These are phyloP conservation scores for Phlebiopsis gigantea DNA, from an alignment of 768 basidiomycete species.

Conservation along the genomic window DNA sequence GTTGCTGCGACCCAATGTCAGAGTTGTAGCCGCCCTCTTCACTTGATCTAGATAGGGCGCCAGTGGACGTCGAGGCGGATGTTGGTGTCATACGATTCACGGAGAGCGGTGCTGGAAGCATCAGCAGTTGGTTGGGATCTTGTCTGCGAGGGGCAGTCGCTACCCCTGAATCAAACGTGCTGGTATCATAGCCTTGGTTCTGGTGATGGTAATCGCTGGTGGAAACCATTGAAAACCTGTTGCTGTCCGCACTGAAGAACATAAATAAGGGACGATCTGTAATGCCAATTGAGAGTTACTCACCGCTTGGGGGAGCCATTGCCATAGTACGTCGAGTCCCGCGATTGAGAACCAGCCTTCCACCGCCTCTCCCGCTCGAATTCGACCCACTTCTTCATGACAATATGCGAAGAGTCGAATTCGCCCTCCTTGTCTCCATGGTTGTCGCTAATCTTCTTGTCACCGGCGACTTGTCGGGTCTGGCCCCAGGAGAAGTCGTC, in stretches of 20 bases:
- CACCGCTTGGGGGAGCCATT: conserved; percentile 50
- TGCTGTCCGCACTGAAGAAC: conserved; percentile 26
- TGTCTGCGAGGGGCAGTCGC: conserved; percentile 44
- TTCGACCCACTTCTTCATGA: conserved; percentile 99
- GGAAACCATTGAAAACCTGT: conserved; percentile 75
- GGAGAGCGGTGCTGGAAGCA: conserved; percentile 71
- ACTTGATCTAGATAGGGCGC: conserved; percentile 38
- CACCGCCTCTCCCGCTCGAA: conserved; percentile 94
- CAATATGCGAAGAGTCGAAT: conserved; percentile 94
- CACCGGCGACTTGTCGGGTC: conserved; percentile 79
- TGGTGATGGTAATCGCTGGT: conserved; percentile 65
- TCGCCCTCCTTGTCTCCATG: conserved; percentile 96
- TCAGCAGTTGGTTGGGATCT: conserved; percentile 66
- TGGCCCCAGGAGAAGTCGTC: conserved; percentile 99
- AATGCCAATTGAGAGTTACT: conserved; percentile 20
- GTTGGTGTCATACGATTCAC: conserved; percentile 41
- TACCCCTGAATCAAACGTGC: conserved; percentile 55
- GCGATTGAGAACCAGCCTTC: conserved; percentile 81
- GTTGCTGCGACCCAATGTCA: conserved; percentile 34
- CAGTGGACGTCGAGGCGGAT: conserved; percentile 35
- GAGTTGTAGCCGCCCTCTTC: conserved; percentile 33
- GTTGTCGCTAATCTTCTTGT: conserved; percentile 51
- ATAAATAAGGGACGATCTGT: background rate
- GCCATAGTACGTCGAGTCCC: conserved; percentile 59
- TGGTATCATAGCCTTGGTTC: conserved; percentile 48